Percentiles rank a stretch among this genome's conserved stretches.
Evolutionary conservation across 176 grass and related monocot species (phyloP).

Genomic region (Carex cristatella): DNA sequence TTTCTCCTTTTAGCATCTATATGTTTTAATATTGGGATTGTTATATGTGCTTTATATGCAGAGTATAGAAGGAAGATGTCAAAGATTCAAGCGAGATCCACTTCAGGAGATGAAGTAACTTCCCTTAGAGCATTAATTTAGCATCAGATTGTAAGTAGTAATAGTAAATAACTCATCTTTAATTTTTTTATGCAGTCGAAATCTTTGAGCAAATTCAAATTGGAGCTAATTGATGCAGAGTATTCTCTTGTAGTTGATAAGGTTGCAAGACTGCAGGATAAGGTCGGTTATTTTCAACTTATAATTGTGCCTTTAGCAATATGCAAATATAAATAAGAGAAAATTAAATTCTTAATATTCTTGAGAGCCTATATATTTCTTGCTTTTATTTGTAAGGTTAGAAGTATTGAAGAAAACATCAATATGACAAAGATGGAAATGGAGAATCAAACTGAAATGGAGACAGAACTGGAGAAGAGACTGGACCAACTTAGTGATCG

Average conservation of each 20-base stretch:
- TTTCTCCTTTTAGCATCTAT: not conserved
- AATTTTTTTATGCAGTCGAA: conserved; percentile 57
- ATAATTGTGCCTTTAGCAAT: not conserved
- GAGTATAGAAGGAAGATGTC: conserved; percentile 64
- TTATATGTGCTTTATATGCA: conserved; percentile 31
- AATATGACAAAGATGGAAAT: conserved; percentile 64
- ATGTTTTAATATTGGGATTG: not conserved
- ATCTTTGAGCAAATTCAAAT: conserved; percentile 69
- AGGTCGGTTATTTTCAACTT: conserved; percentile 43
- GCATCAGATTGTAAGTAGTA: not conserved
- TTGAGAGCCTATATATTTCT: not conserved
- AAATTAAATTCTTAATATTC: not conserved
- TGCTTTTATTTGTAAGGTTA: conserved; percentile 43
- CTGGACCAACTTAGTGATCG: conserved; percentile 96
- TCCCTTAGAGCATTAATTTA: not conserved
- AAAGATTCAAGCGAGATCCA: conserved; percentile 45
- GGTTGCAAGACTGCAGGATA: conserved; percentile 71
- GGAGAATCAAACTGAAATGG: conserved; percentile 69
- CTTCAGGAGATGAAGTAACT: conserved; percentile 73
- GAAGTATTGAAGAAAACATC: conserved; percentile 83
- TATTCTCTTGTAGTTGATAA: conserved; percentile 78
- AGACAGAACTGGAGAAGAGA: conserved; percentile 83
- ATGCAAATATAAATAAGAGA: not conserved
- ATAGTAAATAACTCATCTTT: conserved; percentile 14
- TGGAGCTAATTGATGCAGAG: conserved; percentile 85